Evolutionary conservation across 345 rosid species (phyloP).

Genomic region (Zanthoxylum bungeanum): DNA sequence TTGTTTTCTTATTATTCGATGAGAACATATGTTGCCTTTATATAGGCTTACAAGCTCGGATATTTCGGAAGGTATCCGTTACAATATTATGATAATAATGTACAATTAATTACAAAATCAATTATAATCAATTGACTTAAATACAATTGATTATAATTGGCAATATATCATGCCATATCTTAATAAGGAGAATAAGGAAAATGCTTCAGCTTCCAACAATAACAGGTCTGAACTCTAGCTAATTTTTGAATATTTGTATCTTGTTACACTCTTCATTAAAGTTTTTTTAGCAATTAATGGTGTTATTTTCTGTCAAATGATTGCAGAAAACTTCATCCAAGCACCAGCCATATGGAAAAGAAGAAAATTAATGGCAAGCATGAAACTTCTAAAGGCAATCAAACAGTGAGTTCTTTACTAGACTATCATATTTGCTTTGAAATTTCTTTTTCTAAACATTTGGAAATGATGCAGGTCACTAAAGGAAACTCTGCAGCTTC

Average conservation of each 20-base stretch:
- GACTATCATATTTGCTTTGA: background rate
- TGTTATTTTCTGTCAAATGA: constrained; percentile 14
- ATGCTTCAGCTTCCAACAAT: constrained; percentile 38
- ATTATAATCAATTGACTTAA: too few species aligned
- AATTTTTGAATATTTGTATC: constrained; percentile 1
- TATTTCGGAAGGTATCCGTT: too few species aligned
- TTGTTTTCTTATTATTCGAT: too few species aligned
- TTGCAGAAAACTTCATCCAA: constrained; percentile 35
- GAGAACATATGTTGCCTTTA: too few species aligned
- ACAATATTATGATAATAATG: too few species aligned
- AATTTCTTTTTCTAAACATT: constrained; percentile 1
- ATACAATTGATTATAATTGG: too few species aligned
- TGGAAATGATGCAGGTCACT: constrained; percentile 35
- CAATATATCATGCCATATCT: too few species aligned
- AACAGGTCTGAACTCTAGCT: constrained; percentile 47
- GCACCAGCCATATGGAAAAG: constrained; percentile 8
- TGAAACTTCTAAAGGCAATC: constrained; percentile 28
- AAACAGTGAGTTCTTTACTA: constrained; percentile 32
- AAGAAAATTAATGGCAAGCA: constrained; percentile 40
- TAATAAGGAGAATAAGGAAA: constrained; percentile 54
- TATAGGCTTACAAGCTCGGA: too few species aligned
- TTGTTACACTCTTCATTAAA: background rate
- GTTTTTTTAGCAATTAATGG: background rate
- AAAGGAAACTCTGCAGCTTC: constrained; percentile 33
- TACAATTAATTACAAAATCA: too few species aligned